Evolutionary conservation across 352 stramenopile species (phyloP).

Genomic region (Phytophthora hybrid): DNA sequence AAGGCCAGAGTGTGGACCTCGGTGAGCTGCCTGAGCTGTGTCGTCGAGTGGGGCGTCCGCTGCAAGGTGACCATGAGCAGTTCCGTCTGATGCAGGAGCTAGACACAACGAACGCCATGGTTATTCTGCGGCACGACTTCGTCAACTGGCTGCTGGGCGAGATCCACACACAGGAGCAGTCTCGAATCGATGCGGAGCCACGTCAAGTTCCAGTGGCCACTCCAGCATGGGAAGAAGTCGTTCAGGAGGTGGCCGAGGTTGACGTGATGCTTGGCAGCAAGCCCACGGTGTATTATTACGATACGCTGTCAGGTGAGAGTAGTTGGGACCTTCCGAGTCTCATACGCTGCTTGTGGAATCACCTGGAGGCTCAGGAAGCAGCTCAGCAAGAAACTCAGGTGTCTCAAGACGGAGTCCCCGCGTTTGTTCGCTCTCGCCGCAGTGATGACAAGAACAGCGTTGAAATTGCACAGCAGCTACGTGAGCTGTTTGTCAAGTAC

Average conservation of each 20-base stretch:
- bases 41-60: conserved; percentile 40
- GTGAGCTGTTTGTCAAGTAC: conserved; percentile 59
- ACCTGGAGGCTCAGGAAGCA: conserved; percentile 36
- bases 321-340: conserved; percentile 58
- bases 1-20: conserved; percentile 48
- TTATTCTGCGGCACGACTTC: conserved; percentile 61
- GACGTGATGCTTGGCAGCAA: conserved; percentile 22
- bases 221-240: conserved; percentile 63
- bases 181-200: conserved; percentile 17
- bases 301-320: conserved; percentile 60
- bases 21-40: conserved; percentile 64
- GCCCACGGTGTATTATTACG: conserved; percentile 58
- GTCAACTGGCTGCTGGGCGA: conserved; percentile 61
- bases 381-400: conserved; percentile 22
- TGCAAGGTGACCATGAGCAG: conserved; percentile 58
- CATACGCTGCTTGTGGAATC: conserved; percentile 42
- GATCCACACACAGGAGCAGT: conserved; percentile 35
- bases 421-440: conserved; percentile 19
- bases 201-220: conserved; percentile 29
- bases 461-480: conserved; percentile 59
- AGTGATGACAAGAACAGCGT: conserved; percentile 3
- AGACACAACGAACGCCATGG: conserved; percentile 70
- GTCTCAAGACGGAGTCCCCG: conserved; percentile 22
- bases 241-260: conserved; percentile 26
- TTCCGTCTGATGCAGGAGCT: conserved; percentile 58